Evolutionary conservation across 352 stramenopile species (phyloP), one percentile per base, ranked within the genome.

Genomic region (Detonula confervacea): DNA sequence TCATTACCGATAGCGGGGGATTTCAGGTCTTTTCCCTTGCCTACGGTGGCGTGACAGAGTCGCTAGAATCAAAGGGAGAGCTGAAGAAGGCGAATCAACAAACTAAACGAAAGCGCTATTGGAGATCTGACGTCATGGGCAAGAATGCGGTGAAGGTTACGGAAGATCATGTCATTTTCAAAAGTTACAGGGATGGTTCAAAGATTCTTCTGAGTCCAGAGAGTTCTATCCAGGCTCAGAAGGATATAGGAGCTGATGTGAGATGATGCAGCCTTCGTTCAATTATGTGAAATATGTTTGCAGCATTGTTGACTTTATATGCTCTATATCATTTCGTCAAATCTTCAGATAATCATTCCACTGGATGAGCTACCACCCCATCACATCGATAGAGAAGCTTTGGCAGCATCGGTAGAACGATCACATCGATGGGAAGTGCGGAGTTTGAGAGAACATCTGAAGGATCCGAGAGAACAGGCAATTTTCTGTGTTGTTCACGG

Each of bases 1-100:
- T 97, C 73, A 96, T 97, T 52, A 97, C 95, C 2, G 95, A 97
- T 81, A 92, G 74, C 12, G 95, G 95, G 12, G 87, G 86, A 4
- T 93, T 92, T 83, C 87, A 93, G 78, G 84, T 94, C 0, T 92
- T 94, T 67, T 90, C 82, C n/a, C 84, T 96, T 54, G 90, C 87
- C 4, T 92, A 96, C 79, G 92, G 92, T 1, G 90, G 87, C 37
- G 92, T 96, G 5, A 69, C 90, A 27, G 86, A 96, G 59, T 92
- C 95, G 63, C 85, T 95, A 2, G 84, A 84, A 35, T 87, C 84
- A 1, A 80, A 87, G 49, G 85, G 83, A 56, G 85, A 92, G 75
- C 56, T 92, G 29, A 92, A 94, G 69, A 70, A 76, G 49, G 63
- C 74, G 2, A 60, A 35, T 9, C 16, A 12, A 42, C 9, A 27